Evolutionary conservation across 495 filamentous ascomycete genomes (phyloP).

Genomic region (Rostrohypoxylon terebratum): DNA sequence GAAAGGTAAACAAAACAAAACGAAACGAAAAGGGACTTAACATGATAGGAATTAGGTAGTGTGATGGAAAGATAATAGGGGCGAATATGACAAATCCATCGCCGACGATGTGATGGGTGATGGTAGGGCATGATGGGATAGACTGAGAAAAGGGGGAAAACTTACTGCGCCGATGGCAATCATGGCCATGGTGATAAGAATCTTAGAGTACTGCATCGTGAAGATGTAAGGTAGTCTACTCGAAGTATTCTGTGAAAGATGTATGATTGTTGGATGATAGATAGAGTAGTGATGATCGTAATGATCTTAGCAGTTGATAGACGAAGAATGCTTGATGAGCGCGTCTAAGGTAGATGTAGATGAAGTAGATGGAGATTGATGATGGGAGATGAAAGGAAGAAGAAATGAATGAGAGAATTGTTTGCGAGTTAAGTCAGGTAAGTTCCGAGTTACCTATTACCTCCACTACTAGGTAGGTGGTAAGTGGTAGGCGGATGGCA

Average conservation of each 20-base stretch:
- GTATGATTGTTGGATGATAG: constrained; percentile 2
- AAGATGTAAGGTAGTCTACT: constrained; percentile 19
- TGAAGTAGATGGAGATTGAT: neutral
- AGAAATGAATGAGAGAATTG: constrained; percentile 4
- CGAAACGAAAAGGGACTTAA: too few species aligned
- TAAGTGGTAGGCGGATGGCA: constrained; percentile 15
- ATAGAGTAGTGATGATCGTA: constrained; percentile 14
- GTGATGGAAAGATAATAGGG: too few species aligned
- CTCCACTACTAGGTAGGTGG: constrained; percentile 4
- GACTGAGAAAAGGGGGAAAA: constrained; percentile 14
- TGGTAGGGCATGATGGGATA: too few species aligned
- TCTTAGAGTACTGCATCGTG: constrained; percentile 55
- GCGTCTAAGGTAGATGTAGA: constrained; percentile 13
- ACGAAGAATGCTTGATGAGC: constrained; percentile 38
- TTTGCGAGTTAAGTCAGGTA: constrained; percentile 22
- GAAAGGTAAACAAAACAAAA: too few species aligned
- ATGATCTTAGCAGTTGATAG: constrained; percentile 27
- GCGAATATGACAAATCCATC: too few species aligned
- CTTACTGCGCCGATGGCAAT: constrained; percentile 58
- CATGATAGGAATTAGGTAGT: too few species aligned
- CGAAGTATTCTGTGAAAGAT: constrained; percentile 27
- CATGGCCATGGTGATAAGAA: constrained; percentile 47
- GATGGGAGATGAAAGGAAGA: constrained; percentile 12
- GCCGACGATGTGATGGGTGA: too few species aligned
- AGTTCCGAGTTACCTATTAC: neutral